These are phyloP conservation scores for Candida dendrica DNA, from an alignment of 805 yeast species.

Conservation along the genomic window DNA sequence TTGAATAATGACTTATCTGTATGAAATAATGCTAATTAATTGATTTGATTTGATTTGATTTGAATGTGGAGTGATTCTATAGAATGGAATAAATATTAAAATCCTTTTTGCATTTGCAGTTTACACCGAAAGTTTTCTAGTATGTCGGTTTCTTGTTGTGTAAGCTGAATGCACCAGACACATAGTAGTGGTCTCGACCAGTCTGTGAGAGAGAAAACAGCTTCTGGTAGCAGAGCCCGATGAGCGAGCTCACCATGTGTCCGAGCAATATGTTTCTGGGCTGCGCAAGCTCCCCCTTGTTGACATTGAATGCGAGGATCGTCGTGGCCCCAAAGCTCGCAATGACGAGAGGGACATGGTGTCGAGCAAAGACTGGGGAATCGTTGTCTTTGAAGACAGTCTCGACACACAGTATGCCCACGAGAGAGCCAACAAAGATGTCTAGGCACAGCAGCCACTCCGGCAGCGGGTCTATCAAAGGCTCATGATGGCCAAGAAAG, in stretches of 20 bases:
- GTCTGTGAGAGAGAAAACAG: conserved; percentile 35
- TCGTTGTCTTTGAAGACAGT: conserved; percentile 31
- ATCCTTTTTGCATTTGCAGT: background rate
- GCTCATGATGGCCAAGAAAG: background rate
- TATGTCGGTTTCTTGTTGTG: conserved; percentile 1
- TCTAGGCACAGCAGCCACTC: conserved; percentile 38
- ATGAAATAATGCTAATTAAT: background rate
- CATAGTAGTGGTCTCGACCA: conserved; percentile 41
- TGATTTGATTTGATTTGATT: too few species aligned
- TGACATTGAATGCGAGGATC: conserved; percentile 43
- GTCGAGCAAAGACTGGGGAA: conserved; percentile 21
- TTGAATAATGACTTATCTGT: conserved; percentile 1
- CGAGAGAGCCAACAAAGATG: conserved; percentile 30
- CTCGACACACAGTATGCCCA: conserved; percentile 34
- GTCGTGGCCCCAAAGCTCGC: conserved; percentile 54
- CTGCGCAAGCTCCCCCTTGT: conserved; percentile 47
- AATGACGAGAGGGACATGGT: conserved; percentile 34
- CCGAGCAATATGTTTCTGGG: conserved; percentile 49
- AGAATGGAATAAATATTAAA: too few species aligned
- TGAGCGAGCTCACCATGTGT: conserved; percentile 40
- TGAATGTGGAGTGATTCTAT: too few species aligned
- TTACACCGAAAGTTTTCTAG: conserved; percentile 2
- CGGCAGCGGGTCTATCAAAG: conserved; percentile 1
- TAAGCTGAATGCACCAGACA: conserved; percentile 33
- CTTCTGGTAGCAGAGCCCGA: conserved; percentile 45